Base-by-base conservation (phyloP, 257 asterid genomes). In the Primulina huaijiensis region DNA sequence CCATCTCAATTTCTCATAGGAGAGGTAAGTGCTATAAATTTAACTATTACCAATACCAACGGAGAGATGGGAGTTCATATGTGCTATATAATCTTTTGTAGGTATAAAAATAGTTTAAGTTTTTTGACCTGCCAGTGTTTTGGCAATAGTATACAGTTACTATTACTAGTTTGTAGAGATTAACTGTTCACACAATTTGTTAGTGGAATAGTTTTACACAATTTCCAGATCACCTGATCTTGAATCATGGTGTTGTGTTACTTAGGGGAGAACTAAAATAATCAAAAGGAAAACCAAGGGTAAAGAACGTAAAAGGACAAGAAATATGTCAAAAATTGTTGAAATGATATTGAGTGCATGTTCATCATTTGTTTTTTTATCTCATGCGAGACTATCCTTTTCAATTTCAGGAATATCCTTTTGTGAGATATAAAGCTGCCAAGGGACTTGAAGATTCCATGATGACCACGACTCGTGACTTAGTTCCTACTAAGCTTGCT, bases 401-500 rank as follows among this genome's bases (percentile, higher is more conserved):
- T 35, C 52, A 76, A 64, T 72, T 79, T 57, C 90, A 90, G 97
- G 97, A 90, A 78, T 85, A 79, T 73, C 99, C 99, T 72, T 82
- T 76, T 77, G 96, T 93, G 80, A 80, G 96, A 64, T 93, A 83
- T 80, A 87, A 72, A 82, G 87, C 86, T 74, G 74, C 90, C 58
- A 93, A 82, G 77, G 88, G 75, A 46, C 70, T 71, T 56, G 97
- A 86, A 23, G 87, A 72, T 14, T 65, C 74, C 56, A 30, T 74
- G 6, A 75, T 52, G 40, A 33, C 74, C 31, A 70, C 80, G 53
- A 70, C 72, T 50, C 89, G 89, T 69, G 96, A 90, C 33, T 80
- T 93, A 64, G 79, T 93, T 73, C 88, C 96, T 20, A 75, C 75
- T 62, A 90, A 90, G 79, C 96, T 93, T 68, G 99, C 99, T 60